Conservation (phyloP, 768 basidiomycete genomes). For the Lepiota venenata region DNA sequence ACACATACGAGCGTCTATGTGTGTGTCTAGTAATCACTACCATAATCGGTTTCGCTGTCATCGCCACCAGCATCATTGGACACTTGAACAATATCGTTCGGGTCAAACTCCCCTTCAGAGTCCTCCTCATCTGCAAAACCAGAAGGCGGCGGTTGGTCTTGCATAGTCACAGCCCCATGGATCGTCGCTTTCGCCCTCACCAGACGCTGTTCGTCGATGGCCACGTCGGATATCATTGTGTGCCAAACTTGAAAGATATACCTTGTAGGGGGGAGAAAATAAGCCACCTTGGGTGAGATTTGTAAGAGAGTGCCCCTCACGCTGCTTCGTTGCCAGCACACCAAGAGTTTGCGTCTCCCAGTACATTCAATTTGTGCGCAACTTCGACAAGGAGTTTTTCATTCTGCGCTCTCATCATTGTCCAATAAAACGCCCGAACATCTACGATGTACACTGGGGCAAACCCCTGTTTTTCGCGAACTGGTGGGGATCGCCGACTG, state of each 20-base stretch:
- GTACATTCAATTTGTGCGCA: slow-evolving; percentile 26
- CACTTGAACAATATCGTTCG: slow-evolving; percentile 23
- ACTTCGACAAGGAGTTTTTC: slow-evolving; percentile 23
- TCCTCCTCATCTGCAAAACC: slow-evolving; percentile 13
- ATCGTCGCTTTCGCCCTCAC: slow-evolving; percentile 8
- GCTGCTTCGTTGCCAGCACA: slow-evolving; percentile 53
- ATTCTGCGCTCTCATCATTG: slow-evolving; percentile 32
- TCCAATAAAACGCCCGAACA: slow-evolving; percentile 30
- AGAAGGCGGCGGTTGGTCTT: neutral
- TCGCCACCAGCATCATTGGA: slow-evolving; percentile 5
- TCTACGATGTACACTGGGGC: slow-evolving; percentile 39
- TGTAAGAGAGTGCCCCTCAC: slow-evolving; percentile 25
- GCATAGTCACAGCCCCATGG: neutral
- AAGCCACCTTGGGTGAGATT: neutral
- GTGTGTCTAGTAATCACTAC: slow-evolving; percentile 8
- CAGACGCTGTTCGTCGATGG: slow-evolving; percentile 44
- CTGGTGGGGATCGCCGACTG: neutral
- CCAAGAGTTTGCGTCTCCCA: slow-evolving; percentile 30
- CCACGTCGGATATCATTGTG: slow-evolving; percentile 39
- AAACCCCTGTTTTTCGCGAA: slow-evolving; percentile 8
- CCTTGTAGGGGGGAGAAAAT: slow-evolving; percentile 19
- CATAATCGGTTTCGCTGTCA: slow-evolving; percentile 22
- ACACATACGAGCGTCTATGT: no score
- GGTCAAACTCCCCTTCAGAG: slow-evolving; percentile 29
- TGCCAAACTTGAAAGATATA: slow-evolving; percentile 41